A percentile compares a stretch with the other conserved stretches of the same genome.
Evolutionary conservation across 2,329 filamentous ascomycete genomes (phyloP).

Genomic region (Biscogniauxia mediterranea): DNA sequence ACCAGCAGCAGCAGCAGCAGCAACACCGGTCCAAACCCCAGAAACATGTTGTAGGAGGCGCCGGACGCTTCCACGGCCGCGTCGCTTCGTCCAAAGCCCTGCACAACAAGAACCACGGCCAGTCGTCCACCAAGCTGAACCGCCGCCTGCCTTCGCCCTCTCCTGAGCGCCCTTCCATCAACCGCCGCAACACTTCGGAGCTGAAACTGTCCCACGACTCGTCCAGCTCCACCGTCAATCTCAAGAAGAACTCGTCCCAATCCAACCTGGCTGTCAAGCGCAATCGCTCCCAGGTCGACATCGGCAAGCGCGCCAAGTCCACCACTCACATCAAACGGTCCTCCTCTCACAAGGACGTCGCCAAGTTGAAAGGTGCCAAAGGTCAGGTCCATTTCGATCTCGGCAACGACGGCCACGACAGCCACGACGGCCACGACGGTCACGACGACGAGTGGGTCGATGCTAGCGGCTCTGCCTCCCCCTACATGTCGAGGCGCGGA

Average conservation of each 20-base stretch:
- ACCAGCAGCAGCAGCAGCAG: conserved; percentile 29
- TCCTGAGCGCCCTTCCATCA: conserved; percentile 39
- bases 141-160: conserved; percentile 45
- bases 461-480: conserved; percentile 62
- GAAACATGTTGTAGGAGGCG: conserved; percentile 46
- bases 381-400: conserved; percentile 63
- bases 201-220: conserved; percentile 43
- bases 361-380: conserved; percentile 44
- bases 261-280: conserved; percentile 47
- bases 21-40: conserved; percentile 35
- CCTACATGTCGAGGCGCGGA: conserved; percentile 51
- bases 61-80: conserved; percentile 49
- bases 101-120: conserved; percentile 41
- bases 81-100: conserved; percentile 52
- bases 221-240: conserved; percentile 11
- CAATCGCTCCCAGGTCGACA: conserved; percentile 58
- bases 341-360: conserved; percentile 48
- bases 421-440: conserved; percentile 41
- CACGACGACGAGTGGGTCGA: conserved; percentile 65
- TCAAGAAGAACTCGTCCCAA: conserved; percentile 55
- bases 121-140: conserved; percentile 39
- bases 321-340: conserved; percentile 52
- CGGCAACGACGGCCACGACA: conserved; percentile 47
- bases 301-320: conserved; percentile 51
- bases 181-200: conserved; percentile 52